These are phyloP conservation scores for Fusarium beomiforme DNA, from an alignment of 2,329 filamentous ascomycete genomes.

Conservation along the genomic window DNA sequence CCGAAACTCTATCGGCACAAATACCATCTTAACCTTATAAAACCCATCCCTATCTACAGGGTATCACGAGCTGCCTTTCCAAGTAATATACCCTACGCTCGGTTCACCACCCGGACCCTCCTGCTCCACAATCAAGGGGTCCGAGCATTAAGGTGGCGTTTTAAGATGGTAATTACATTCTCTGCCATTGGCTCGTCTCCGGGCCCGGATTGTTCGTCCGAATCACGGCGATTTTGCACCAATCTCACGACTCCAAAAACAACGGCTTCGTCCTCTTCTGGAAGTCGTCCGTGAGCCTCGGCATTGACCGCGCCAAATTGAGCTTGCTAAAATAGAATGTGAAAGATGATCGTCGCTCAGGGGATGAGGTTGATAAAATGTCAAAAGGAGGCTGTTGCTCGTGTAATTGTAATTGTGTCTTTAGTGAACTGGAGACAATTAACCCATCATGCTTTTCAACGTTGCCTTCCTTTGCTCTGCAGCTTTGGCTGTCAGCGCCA, in stretches of 20 bases:
- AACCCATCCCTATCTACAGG: neutral
- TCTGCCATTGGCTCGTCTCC: constrained; percentile 1
- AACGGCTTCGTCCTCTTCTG: constrained; percentile 5
- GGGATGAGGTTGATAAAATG: neutral
- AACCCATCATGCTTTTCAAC: constrained; percentile 34
- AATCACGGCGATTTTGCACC: constrained; percentile 11
- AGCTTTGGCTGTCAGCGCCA: constrained; percentile 23
- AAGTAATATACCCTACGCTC: neutral
- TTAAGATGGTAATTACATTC: constrained; percentile 16
- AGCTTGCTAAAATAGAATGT: neutral
- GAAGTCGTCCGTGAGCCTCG: constrained; percentile 27
- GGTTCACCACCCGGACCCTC: neutral
- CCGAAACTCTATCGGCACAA: neutral
- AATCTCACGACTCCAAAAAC: neutral
- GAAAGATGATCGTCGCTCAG: neutral
- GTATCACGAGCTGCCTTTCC: neutral
- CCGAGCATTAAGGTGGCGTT: constrained; percentile 8
- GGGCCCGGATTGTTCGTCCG: neutral
- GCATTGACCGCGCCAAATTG: constrained; percentile 7
- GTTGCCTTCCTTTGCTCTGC: constrained; percentile 20
- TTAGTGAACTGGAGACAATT: neutral
- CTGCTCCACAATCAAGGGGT: constrained; percentile 4
- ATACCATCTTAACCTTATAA: neutral
- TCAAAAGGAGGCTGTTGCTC: neutral
- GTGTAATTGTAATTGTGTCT: neutral